Base-by-base conservation (phyloP, 768 basidiomycete species). In the Tylopilus felleus region DNA sequence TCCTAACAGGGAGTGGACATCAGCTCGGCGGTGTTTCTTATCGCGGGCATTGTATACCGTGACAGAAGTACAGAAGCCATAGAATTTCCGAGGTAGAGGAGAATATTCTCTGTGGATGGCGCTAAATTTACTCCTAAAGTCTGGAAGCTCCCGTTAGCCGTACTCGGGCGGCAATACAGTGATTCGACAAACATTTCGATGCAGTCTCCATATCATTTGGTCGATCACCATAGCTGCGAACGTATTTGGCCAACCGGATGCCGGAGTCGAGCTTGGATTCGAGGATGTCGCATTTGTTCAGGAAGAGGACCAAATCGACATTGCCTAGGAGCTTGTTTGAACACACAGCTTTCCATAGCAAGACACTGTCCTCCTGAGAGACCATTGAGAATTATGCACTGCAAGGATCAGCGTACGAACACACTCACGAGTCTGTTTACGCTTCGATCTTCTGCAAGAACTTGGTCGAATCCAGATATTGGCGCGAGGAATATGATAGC, bases 281-380 rank as follows among this genome's bases (percentile, higher is more conserved):
- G 50, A 91, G 71, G 55, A 90, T 86, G 62, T 90, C 88, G 55
- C 85, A 85, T 66, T 92, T 92, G 73, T 91, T 92, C 49, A 92
- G 74, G 74, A 91, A 92, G 43, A 91, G 75, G 55, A 91, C 85
- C 31, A 90, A 74, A 59, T 88, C 85, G 28, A 90, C 87, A 42
- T 79, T 74, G 41, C 80, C 81, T 5, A 92, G 76, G 23, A 91
- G 79, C 61, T 78, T 81, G 71, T 90, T 90, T 27, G 80, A 78
- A 58, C 85, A 86, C 19, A 92, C 80, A 16, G 79, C 77, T 50
- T 81, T 84, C 89, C 89, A 92, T 10, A 92, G 74, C 42, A 84
- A 74, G 49, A 89, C 82, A 6, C 86, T 87, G 61, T 92, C 90
- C 66, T 88, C 84, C 88, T 90, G 58, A 21, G 46, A 14, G 10